phyloP scores from a whole-genome alignment of 2,329 filamentous ascomycete genomes.

The Sporothrix protearum region DNA sequence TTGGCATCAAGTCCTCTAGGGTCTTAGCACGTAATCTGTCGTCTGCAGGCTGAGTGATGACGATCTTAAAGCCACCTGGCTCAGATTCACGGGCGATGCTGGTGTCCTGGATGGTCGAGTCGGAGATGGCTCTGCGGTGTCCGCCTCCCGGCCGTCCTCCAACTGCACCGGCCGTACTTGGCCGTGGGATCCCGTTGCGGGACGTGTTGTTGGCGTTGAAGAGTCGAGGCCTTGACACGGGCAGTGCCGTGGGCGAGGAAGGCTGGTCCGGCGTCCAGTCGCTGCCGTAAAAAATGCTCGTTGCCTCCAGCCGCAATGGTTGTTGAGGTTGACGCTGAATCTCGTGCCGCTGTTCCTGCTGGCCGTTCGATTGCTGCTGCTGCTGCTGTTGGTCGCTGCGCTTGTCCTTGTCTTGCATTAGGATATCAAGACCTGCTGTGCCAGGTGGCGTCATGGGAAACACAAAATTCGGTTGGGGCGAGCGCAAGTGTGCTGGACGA shows the following conservation, averaged over 20 bases:
- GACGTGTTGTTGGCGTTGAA: slow-evolving; percentile 5
- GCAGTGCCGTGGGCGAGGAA: slow-evolving; percentile 36
- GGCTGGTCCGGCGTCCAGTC: slow-evolving; percentile 46
- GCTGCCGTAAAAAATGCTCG: slow-evolving; percentile 31
- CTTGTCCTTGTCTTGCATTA: slow-evolving; percentile 36
- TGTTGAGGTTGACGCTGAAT: slow-evolving; percentile 1
- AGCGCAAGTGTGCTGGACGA: slow-evolving; percentile 58
- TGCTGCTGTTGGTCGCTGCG: slow-evolving; percentile 27
- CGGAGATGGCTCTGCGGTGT: slow-evolving; percentile 66
- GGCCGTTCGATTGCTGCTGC: slow-evolving; percentile 18
- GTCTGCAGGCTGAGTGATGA: slow-evolving; percentile 69
- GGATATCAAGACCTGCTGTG: slow-evolving; percentile 53
- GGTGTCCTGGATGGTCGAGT: slow-evolving; percentile 70
- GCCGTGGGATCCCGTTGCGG: neutral
- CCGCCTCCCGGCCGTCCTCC: slow-evolving; percentile 27
- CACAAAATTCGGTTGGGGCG: slow-evolving; percentile 57
- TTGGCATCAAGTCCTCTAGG: slow-evolving; percentile 52
- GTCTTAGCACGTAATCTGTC: slow-evolving; percentile 57
- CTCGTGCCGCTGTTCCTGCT: slow-evolving; percentile 28
- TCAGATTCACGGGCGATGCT: slow-evolving; percentile 52
- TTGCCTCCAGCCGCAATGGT: neutral
- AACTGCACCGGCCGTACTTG: slow-evolving; percentile 13
- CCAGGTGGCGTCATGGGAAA: slow-evolving; percentile 60
- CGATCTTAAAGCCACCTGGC: slow-evolving; percentile 69
- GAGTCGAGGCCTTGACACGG: neutral